Conservation (phyloP, 768 basidiomycete species). For the Saitozyma sp. region DNA sequence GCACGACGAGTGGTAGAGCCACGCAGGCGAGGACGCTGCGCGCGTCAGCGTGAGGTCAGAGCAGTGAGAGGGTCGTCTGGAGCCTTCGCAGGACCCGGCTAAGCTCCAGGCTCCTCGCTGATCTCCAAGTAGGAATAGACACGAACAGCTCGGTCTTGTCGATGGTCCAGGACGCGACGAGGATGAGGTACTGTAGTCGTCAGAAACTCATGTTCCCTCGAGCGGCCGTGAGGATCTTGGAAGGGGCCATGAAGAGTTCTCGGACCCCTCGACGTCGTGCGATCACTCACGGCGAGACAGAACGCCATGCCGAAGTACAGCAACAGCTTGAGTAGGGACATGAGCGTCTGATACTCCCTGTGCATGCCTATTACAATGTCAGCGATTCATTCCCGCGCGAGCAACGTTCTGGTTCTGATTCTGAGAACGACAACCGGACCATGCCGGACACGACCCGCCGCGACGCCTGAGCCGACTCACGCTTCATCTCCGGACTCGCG, state of each 20-base stretch:
- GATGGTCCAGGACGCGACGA: slow-evolving; percentile 22
- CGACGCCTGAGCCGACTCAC: slow-evolving; percentile 33
- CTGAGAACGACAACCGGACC: too few species aligned
- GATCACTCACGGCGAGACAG: slow-evolving; percentile 35
- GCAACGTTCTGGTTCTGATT: too few species aligned
- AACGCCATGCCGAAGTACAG: slow-evolving; percentile 39
- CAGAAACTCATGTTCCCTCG: not conserved
- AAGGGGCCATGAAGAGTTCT: too few species aligned
- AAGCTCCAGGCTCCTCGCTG: too few species aligned
- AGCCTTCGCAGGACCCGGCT: too few species aligned
- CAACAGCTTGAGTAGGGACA: slow-evolving; percentile 35
- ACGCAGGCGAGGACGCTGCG: too few species aligned
- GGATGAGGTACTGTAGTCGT: slow-evolving; percentile 28
- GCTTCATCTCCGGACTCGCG: slow-evolving; percentile 31
- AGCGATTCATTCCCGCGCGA: not conserved
- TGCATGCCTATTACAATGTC: slow-evolving; percentile 25
- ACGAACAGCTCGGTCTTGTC: slow-evolving; percentile 32
- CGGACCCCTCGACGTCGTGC: not conserved
- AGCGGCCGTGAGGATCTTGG: too few species aligned
- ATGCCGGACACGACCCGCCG: not conserved
- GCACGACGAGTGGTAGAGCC: too few species aligned
- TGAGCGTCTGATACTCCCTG: slow-evolving; percentile 35
- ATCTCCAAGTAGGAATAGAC: too few species aligned
- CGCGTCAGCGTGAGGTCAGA: not conserved
- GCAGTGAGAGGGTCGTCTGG: not conserved